phyloP scores from a whole-genome alignment of 108 stramenopile genomes.

The Cyclotella baltica region DNA sequence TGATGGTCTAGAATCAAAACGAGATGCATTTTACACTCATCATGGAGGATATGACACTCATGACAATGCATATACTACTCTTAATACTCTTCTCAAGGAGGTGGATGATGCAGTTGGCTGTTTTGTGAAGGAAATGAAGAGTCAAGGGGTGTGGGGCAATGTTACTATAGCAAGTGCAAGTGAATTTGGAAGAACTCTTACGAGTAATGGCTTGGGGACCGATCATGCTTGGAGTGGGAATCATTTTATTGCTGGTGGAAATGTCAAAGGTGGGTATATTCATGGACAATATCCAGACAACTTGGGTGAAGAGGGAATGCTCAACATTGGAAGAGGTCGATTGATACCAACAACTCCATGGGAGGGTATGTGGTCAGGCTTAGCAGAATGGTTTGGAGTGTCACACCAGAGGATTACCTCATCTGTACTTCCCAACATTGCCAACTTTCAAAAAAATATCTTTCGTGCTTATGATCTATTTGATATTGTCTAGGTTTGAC shows the following conservation, averaged over 20 bases:
- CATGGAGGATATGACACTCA: constrained; percentile 54
- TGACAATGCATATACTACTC: constrained; percentile 12
- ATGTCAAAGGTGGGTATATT: constrained; percentile 57
- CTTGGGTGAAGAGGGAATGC: constrained; percentile 29
- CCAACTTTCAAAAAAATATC: constrained; percentile 6
- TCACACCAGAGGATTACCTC: constrained; percentile 21
- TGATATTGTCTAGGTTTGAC: background rate
- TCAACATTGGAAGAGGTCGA: constrained; percentile 59
- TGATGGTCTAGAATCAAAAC: constrained; percentile 27
- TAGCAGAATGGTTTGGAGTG: constrained; percentile 31
- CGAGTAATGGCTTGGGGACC: constrained; percentile 52
- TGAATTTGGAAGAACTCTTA: constrained; percentile 49
- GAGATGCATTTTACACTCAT: constrained; percentile 41
- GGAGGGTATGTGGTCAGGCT: constrained; percentile 68
- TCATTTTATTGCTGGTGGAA: constrained; percentile 52
- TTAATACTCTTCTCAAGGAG: constrained; percentile 19
- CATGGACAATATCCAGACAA: constrained; percentile 64
- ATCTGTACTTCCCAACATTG: constrained; percentile 46
- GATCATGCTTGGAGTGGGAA: constrained; percentile 54
- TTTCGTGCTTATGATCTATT: constrained; percentile 12
- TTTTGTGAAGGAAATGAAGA: constrained; percentile 42
- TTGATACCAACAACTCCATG: constrained; percentile 75
- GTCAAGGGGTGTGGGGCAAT: constrained; percentile 44
- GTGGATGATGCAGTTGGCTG: constrained; percentile 43
- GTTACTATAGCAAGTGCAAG: constrained; percentile 21